phyloP scores from a whole-genome alignment of 2,329 filamentous ascomycete genomes.

The Diaporthe eres region DNA sequence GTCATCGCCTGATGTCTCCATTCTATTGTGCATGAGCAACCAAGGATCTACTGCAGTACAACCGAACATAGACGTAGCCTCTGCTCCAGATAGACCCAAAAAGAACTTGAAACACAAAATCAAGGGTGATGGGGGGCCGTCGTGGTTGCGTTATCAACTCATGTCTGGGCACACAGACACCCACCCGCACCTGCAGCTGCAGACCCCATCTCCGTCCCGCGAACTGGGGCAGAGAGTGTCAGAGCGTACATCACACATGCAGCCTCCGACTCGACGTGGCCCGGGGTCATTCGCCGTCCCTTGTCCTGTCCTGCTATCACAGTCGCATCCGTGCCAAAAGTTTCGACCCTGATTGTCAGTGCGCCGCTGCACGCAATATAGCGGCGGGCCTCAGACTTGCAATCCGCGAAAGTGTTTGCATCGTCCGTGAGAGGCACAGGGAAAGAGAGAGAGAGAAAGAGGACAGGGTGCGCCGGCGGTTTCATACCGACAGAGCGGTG shows the following conservation, averaged over 20 bases:
- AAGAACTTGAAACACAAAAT: conserved; percentile 24
- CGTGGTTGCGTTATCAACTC: conserved; percentile 27
- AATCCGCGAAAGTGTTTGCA: conserved; percentile 29
- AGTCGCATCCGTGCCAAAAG: conserved; percentile 28
- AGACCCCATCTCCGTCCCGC: conserved; percentile 26
- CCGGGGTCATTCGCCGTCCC: conserved; percentile 22
- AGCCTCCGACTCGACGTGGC: conserved; percentile 22
- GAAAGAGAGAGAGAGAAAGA: too few species aligned
- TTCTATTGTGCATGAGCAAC: conserved; percentile 14
- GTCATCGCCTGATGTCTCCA: conserved; percentile 23
- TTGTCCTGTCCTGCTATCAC: conserved; percentile 20
- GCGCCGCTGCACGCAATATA: conserved; percentile 18
- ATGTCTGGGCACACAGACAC: conserved; percentile 29
- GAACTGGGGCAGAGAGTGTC: conserved; percentile 22
- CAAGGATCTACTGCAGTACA: conserved; percentile 9
- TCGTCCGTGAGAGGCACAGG: background rate
- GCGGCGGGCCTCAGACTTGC: conserved; percentile 19
- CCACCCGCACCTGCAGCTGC: conserved; percentile 17
- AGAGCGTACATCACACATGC: conserved; percentile 26
- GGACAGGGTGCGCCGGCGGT: conserved; percentile 3
- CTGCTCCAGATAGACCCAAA: conserved; percentile 5
- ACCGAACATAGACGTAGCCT: conserved; percentile 2
- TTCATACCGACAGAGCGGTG: conserved; percentile 31
- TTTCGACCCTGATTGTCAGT: conserved; percentile 2
- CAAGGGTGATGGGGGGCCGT: conserved; percentile 9